phyloP scores from a whole-genome alignment of 2,329 filamentous ascomycete genomes.

The Sporothrix pallida region DNA sequence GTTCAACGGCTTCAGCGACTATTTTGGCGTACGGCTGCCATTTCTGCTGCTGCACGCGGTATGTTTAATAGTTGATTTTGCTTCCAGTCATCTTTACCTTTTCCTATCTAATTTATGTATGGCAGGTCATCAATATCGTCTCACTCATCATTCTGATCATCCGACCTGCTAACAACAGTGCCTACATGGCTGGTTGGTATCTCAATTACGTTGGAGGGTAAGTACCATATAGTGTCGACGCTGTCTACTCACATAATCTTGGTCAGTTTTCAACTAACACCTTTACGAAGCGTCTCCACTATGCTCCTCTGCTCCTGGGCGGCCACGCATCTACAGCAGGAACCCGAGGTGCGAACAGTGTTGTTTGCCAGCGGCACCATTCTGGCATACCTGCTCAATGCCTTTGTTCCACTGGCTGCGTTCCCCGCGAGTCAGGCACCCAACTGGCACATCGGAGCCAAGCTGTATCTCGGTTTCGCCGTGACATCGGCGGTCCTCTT shows the following conservation, averaged over 20 bases:
- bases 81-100: not conserved
- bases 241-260: too few species aligned
- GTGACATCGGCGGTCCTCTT: constrained; percentile 7
- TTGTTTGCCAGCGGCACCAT: constrained; percentile 34
- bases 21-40: constrained; percentile 22
- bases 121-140: constrained; percentile 27
- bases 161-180: constrained; percentile 15
- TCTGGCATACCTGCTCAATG: constrained; percentile 28
- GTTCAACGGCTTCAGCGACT: constrained; percentile 31
- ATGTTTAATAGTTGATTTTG: not conserved
- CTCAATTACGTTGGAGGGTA: constrained; percentile 34
- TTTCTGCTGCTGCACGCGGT: constrained; percentile 32
- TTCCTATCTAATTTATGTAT: too few species aligned
- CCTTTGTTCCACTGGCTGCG: constrained; percentile 29
- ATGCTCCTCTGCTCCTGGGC: constrained; percentile 34
- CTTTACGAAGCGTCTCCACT: constrained; percentile 11
- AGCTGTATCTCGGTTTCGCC: constrained; percentile 32
- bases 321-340: constrained; percentile 15
- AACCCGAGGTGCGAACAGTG: constrained; percentile 32
- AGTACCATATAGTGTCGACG: not conserved
- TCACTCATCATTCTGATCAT: constrained; percentile 31
- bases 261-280: not conserved
- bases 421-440: constrained; percentile 31
- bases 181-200: constrained; percentile 34
- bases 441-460: constrained; percentile 31